These are phyloP conservation scores for Marvania coccoides DNA, from an alignment of 139 green algal genomes.

Conservation along the genomic window DNA sequence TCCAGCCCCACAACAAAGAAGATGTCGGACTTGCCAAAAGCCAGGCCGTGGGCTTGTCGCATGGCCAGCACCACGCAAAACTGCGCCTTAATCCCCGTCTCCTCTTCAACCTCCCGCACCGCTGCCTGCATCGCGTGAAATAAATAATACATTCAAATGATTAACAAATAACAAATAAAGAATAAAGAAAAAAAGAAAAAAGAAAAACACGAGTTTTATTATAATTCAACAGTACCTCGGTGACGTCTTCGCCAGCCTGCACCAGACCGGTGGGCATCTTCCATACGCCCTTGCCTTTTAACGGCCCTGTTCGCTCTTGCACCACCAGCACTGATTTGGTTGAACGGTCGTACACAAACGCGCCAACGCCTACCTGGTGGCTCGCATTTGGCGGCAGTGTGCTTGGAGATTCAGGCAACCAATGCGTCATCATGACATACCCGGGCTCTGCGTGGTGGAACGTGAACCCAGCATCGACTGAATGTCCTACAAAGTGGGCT, in stretches of 20 bases:
- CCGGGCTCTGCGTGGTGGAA: slow-evolving; percentile 71
- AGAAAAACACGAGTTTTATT: not conserved
- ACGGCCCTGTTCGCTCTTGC: slow-evolving; percentile 61
- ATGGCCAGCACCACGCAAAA: slow-evolving; percentile 61
- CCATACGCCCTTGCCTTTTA: slow-evolving; percentile 69
- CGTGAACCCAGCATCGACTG: slow-evolving; percentile 42
- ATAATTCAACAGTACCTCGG: no score
- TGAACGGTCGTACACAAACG: slow-evolving; percentile 68
- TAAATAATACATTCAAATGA: no score
- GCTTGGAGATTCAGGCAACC: slow-evolving; percentile 45
- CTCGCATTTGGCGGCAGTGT: slow-evolving; percentile 65
- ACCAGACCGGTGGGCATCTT: slow-evolving; percentile 76
- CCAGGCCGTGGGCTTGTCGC: slow-evolving; percentile 71
- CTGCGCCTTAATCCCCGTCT: slow-evolving; percentile 39
- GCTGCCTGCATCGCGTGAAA: slow-evolving; percentile 31
- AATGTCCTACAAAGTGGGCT: slow-evolving; percentile 24
- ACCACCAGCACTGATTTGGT: slow-evolving; percentile 60
- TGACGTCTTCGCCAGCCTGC: slow-evolving; percentile 52
- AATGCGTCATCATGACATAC: slow-evolving; percentile 73
- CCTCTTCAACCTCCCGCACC: slow-evolving; percentile 58
- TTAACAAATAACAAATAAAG: not conserved
- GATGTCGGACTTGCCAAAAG: slow-evolving; percentile 72
- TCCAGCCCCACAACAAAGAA: slow-evolving; percentile 57
- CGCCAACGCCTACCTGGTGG: slow-evolving; percentile 71
- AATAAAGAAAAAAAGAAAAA: no score